These are phyloP conservation scores for Ustilago xerochloae DNA, from an alignment of 1,284 basidiomycete genomes.

Conservation along the genomic window DNA sequence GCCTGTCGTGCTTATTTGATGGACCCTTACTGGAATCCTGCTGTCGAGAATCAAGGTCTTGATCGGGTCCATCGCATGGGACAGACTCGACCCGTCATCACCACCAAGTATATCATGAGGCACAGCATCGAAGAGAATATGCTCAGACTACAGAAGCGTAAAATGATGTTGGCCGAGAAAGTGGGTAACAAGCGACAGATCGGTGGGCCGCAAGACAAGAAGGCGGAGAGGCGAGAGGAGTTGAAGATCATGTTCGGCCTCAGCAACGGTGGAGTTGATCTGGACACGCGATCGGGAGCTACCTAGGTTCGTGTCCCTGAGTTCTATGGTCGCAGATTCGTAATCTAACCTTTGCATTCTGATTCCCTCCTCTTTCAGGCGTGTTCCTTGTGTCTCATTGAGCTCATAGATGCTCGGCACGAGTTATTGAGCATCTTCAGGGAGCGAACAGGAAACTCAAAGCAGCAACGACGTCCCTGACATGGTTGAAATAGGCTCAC, in stretches of 20 bases:
- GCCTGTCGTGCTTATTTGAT: conserved; percentile 83
- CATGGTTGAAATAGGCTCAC: no score
- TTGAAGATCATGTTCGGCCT: conserved; percentile 53
- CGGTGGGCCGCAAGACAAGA: conserved; percentile 4
- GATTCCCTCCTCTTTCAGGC: no score
- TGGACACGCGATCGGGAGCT: no score
- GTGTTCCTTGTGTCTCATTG: no score
- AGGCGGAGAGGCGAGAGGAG: conserved; percentile 51
- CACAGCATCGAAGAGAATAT: conserved; percentile 67
- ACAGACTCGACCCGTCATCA: conserved; percentile 61
- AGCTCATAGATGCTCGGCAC: no score
- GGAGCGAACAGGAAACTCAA: no score
- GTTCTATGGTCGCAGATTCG: no score
- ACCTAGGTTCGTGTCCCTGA: no score
- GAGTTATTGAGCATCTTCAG: no score
- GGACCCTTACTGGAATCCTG: conserved; percentile 98
- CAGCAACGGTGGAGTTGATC: conserved; percentile 27
- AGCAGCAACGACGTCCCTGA: no score
- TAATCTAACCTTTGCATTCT: no score
- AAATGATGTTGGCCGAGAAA: conserved; percentile 64
- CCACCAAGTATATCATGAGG: conserved; percentile 64
- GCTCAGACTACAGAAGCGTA: conserved; percentile 62
- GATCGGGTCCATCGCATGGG: conserved; percentile 66
- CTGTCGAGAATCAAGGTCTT: conserved; percentile 76
- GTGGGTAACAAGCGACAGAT: conserved; percentile 52